Base-by-base conservation (phyloP, 805 yeast species). In the Maudiozyma bulderi region DNA sequence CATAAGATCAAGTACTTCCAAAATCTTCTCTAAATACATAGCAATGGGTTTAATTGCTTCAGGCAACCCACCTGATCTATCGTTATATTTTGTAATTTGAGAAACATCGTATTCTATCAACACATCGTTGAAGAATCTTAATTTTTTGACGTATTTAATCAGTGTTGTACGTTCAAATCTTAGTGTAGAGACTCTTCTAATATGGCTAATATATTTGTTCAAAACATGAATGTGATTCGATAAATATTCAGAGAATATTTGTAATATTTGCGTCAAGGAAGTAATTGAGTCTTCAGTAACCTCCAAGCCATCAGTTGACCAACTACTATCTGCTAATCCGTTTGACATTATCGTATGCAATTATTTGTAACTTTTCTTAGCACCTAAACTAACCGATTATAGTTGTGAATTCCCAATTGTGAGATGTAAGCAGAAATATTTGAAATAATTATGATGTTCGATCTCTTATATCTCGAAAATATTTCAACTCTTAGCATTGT, bases 141-240 rank as follows among this genome's bases (percentile, higher is more conserved):
- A 43, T 47, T 66, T 66, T 56, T 66, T 66, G 13, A 66, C 69
- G 45, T 54, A 62, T 48, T 66, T 66, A 49, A 66, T 66, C 50
- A 66, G 49, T 9, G 61, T 56, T 11, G 62, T 59, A 50, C 70
- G 58, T 46, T 65, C 69, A 45, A 60, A 64, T 41, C 63, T 58
- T 34, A 65, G 45, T 20, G 67, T 49, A 6, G 64, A 53, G 13
- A 57, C 65, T 39, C 61, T 58, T 39, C 67, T 62, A 29, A 64
- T 51, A 44, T 58, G 58, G 9, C 65, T 58, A 39, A 65, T 65
- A 45, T 59, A 61, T 47, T 59, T 62, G 51, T 65, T 65, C 48
- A 65, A 45, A 15, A 62, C 45, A 45, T 64, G 62, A 13, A 65
- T 57, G 50, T 65, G 59, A 14, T 55, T 47, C 5, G 65, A 58